phyloP scores from a whole-genome alignment of 306 rosid genomes.

The Parietaria judaica region DNA sequence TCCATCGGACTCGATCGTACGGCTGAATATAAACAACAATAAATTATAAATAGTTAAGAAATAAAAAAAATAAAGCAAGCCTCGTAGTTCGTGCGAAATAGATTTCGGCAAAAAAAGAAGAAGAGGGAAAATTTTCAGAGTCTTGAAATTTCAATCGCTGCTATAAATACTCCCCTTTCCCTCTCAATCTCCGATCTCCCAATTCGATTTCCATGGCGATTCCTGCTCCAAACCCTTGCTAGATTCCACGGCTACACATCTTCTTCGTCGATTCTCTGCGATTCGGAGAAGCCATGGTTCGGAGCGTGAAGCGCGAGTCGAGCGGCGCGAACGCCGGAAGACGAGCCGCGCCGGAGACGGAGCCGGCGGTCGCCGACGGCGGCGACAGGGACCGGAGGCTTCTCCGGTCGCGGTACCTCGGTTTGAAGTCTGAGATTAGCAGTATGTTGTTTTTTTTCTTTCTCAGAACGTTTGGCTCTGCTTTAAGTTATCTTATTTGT shows the following conservation, averaged over 20 bases:
- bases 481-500: not conserved
- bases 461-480: not conserved
- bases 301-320: slow-evolving; percentile 15
- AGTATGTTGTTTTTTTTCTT: slow-evolving; percentile 4
- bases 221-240: too few relatives aligned
- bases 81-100: not conserved
- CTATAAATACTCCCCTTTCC: not conserved
- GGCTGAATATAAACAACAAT: not conserved
- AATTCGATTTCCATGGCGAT: not conserved
- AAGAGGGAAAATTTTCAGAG: not conserved
- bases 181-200: not conserved
- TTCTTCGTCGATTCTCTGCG: not conserved
- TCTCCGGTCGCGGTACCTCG: slow-evolving; percentile 29
- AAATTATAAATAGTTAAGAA: not conserved
- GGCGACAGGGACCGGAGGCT: slow-evolving; percentile 16
- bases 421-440: slow-evolving; percentile 21
- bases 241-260: not conserved
- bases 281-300: not conserved
- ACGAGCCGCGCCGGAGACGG: not conserved
- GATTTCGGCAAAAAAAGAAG: not conserved
- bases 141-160: not conserved
- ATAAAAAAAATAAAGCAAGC: not conserved
- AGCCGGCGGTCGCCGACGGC: not conserved
- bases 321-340: not conserved
- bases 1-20: not conserved